phyloP scores from a whole-genome alignment of 148 eudicot genomes.

The Cornus suecica region DNA sequence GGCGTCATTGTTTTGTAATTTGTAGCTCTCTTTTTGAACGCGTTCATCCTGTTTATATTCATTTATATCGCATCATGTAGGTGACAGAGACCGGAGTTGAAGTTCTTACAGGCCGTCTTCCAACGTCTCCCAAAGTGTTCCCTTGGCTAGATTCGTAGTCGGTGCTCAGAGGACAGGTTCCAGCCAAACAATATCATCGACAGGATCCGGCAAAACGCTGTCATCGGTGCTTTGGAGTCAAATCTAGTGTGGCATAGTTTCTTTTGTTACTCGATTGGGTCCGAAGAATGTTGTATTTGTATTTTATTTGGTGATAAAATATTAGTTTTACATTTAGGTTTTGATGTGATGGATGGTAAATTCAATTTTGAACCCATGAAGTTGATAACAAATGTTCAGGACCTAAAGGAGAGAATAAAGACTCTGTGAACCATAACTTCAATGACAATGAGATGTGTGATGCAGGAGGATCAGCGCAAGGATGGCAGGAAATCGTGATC shows the following conservation, averaged over 20 bases:
- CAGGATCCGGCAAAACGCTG: neutral
- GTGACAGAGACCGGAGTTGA: conserved; percentile 95
- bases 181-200: neutral
- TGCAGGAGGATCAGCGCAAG: too few relatives aligned
- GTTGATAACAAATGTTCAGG: too few relatives aligned
- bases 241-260: neutral
- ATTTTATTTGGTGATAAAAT: neutral
- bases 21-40: neutral
- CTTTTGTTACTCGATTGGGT: neutral
- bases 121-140: conserved; percentile 82
- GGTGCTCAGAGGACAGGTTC: neutral
- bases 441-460: too few relatives aligned
- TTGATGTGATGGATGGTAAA: neutral
- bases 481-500: too few relatives aligned
- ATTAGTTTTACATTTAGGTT: neutral
- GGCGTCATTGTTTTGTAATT: neutral
- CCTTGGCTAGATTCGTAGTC: conserved; percentile 70
- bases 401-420: too few relatives aligned
- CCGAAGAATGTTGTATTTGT: neutral
- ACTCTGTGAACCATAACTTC: too few relatives aligned
- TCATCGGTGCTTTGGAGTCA: neutral
- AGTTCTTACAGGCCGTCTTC: conserved; percentile 84
- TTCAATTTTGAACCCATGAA: too few relatives aligned
- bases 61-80: conserved; percentile 30
- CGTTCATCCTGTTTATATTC: neutral